A percentile compares a stretch with the other conserved stretches of the same genome.
These are phyloP conservation scores for Colletotrichum sp. DNA, from an alignment of 2,329 filamentous ascomycete species.

Conservation along the genomic window DNA sequence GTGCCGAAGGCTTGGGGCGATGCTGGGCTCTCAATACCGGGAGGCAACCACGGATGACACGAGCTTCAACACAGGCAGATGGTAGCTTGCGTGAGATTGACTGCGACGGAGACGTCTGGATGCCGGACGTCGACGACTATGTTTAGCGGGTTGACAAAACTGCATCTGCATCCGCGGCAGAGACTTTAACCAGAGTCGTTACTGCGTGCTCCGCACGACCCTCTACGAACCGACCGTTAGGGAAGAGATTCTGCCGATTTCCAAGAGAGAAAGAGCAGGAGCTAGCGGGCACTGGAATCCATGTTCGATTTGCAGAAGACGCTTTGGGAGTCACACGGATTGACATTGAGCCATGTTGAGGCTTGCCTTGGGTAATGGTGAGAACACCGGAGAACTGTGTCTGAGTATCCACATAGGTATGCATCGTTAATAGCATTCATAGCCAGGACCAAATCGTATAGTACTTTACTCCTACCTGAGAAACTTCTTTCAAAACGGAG, in stretches of 20 bases:
- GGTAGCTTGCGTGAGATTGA: constrained; percentile 37
- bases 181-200: not conserved
- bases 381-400: not conserved
- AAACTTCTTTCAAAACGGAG: not conserved
- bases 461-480: not conserved
- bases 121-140: constrained; percentile 24
- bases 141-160: not conserved
- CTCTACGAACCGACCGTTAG: not conserved
- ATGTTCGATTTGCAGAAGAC: constrained; percentile 37
- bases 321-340: constrained; percentile 40
- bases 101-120: constrained; percentile 32
- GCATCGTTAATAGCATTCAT: not conserved
- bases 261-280: constrained; percentile 16
- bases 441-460: not conserved
- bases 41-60: not conserved
- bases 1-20: constrained; percentile 35
- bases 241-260: constrained; percentile 2
- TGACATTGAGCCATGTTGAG: constrained; percentile 39
- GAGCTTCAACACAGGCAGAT: constrained; percentile 28
- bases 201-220: not conserved
- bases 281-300: constrained; percentile 21
- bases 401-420: not conserved
- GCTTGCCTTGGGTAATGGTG: not conserved
- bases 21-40: constrained; percentile 35
- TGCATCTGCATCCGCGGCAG: not conserved